Percentiles rank a stretch among this genome's conserved stretches.
These are phyloP conservation scores for Nemania diffusa DNA, from an alignment of 2,329 filamentous ascomycete genomes.

Conservation along the genomic window DNA sequence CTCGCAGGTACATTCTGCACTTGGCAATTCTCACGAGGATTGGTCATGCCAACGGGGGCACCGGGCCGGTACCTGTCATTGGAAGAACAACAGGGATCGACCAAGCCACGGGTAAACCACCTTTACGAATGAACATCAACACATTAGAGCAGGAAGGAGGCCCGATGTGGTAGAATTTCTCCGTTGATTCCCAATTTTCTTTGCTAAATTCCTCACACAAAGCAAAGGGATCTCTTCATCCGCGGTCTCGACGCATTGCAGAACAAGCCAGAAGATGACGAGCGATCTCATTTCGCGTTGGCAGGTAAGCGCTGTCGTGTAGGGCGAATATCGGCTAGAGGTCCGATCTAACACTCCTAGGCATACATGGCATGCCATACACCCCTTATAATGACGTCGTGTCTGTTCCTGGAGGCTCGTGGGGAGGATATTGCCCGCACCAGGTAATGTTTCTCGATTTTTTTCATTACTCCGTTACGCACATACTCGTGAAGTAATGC, in stretches of 20 bases:
- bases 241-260: slow-evolving; percentile 58
- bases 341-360: slow-evolving; percentile 30
- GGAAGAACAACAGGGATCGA: slow-evolving; percentile 45
- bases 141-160: slow-evolving; percentile 51
- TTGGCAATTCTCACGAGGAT: slow-evolving; percentile 19
- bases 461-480: background rate
- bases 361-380: slow-evolving; percentile 52
- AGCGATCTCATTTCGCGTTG: slow-evolving; percentile 62
- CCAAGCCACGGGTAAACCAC: slow-evolving; percentile 53
- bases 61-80: slow-evolving; percentile 38
- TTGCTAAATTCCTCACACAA: slow-evolving; percentile 14
- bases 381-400: slow-evolving; percentile 55
- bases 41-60: slow-evolving; percentile 23
- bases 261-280: slow-evolving; percentile 53
- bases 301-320: slow-evolving; percentile 51
- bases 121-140: slow-evolving; percentile 60
- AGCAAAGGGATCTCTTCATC: slow-evolving; percentile 60
- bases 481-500: slow-evolving; percentile 6
- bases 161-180: slow-evolving; percentile 41
- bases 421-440: slow-evolving; percentile 48
- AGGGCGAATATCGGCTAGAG: background rate
- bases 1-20: slow-evolving; percentile 20
- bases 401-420: slow-evolving; percentile 45
- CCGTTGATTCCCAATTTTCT: background rate
- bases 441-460: slow-evolving; percentile 50